phyloP scores from a whole-genome alignment of 2,329 filamentous ascomycete genomes.

The Pseudofabraea citricarpa region DNA sequence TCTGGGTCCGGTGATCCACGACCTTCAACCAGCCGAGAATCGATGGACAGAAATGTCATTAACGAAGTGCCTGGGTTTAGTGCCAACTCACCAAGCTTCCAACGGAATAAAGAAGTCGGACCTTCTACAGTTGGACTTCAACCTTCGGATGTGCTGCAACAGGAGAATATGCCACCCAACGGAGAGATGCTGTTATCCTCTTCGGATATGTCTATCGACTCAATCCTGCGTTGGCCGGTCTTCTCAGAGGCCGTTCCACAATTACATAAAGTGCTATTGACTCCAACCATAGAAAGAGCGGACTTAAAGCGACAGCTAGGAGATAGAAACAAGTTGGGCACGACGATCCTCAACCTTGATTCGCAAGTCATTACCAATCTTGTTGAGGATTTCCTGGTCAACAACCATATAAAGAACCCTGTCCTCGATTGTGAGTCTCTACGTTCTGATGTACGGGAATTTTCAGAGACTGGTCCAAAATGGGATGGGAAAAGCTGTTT shows the following conservation, averaged over 20 bases:
- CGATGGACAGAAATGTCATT: no score
- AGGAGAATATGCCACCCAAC: background rate
- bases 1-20: background rate
- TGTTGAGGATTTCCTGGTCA: slow-evolving; percentile 17
- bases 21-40: background rate
- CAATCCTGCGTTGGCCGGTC: slow-evolving; percentile 1
- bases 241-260: background rate
- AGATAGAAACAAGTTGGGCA: slow-evolving; percentile 2
- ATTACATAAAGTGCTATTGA: background rate
- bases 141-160: background rate
- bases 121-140: background rate
- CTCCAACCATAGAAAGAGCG: background rate
- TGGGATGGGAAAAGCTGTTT: slow-evolving; percentile 20
- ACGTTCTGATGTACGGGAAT: slow-evolving; percentile 10
- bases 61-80: no score
- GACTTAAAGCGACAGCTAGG: background rate
- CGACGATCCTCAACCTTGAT: slow-evolving; percentile 11
- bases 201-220: slow-evolving; percentile 1
- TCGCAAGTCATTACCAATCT: slow-evolving; percentile 11
- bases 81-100: no score
- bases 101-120: background rate
- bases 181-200: background rate
- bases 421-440: slow-evolving; percentile 14
- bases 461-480: slow-evolving; percentile 11
- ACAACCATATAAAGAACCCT: slow-evolving; percentile 19